Conservation (phyloP, 306 rosid genomes). For the Cucumis melo region DNA sequence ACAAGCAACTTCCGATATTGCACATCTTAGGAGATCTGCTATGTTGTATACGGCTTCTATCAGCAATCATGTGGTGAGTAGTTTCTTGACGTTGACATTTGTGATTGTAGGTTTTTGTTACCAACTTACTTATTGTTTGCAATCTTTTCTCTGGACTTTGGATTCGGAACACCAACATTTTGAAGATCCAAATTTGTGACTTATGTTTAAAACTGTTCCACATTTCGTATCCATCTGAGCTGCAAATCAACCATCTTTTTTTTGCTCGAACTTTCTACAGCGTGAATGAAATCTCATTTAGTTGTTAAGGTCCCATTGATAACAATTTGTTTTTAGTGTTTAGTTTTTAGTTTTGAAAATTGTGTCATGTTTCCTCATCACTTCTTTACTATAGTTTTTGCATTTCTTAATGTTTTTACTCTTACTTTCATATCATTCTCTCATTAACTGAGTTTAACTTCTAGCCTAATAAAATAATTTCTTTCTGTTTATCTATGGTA, state of each 20-base stretch:
- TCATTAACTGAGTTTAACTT: background rate
- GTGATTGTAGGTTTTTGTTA: background rate
- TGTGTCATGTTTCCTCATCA: too few relatives aligned
- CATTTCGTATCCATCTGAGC: background rate
- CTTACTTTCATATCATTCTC: background rate
- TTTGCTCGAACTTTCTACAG: background rate
- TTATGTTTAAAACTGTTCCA: background rate
- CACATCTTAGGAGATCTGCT: conserved; percentile 76
- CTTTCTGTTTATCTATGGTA: conserved; percentile 11
- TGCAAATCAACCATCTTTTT: background rate
- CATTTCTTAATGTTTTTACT: background rate
- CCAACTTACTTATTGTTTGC: too few relatives aligned
- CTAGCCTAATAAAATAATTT: background rate
- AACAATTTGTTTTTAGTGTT: too few relatives aligned
- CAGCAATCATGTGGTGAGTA: conserved; percentile 78
- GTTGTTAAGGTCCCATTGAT: background rate
- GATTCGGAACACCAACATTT: background rate
- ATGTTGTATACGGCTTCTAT: conserved; percentile 76
- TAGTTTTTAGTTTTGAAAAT: too few relatives aligned
- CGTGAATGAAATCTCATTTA: background rate
- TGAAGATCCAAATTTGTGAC: background rate
- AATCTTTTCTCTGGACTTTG: background rate
- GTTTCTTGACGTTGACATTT: conserved; percentile 2
- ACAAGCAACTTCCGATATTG: conserved; percentile 78
- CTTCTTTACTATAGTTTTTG: too few relatives aligned